Conservation (phyloP, 1,284 basidiomycete genomes). For the Leccinum fallax region DNA sequence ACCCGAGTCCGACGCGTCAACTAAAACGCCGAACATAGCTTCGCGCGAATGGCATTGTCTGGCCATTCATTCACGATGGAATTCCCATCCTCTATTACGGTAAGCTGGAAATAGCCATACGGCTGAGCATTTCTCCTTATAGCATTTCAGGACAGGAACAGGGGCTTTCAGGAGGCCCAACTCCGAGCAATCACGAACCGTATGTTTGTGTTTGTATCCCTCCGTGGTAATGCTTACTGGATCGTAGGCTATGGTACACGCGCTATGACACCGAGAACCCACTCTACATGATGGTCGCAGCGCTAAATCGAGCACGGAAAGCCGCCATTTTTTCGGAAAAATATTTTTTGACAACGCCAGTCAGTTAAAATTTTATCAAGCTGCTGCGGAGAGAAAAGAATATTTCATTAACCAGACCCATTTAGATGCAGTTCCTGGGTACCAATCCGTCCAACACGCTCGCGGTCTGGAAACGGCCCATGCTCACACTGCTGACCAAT, state of each 20-base stretch:
- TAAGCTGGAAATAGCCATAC: background rate
- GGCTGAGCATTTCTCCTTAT: background rate
- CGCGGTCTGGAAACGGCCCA: slow-evolving; percentile 62
- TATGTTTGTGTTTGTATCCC: slow-evolving; percentile 9
- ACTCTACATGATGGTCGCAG: slow-evolving; percentile 52
- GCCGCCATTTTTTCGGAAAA: slow-evolving; percentile 48
- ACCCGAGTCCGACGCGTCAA: slow-evolving; percentile 16
- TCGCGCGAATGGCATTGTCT: slow-evolving; percentile 50
- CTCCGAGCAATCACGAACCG: slow-evolving; percentile 67
- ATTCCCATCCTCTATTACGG: slow-evolving; percentile 76
- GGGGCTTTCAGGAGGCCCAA: slow-evolving; percentile 53
- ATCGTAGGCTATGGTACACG: slow-evolving; percentile 57
- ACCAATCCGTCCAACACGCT: slow-evolving; percentile 48
- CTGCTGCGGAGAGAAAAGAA: background rate
- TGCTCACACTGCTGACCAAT: slow-evolving; percentile 71
- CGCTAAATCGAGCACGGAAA: slow-evolving; percentile 64
- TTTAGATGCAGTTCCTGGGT: slow-evolving; percentile 50
- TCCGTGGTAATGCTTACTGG: slow-evolving; percentile 1
- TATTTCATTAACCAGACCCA: background rate
- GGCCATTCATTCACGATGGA: slow-evolving; percentile 57
- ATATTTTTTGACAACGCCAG: slow-evolving; percentile 56
- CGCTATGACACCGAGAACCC: slow-evolving; percentile 52
- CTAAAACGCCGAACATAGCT: slow-evolving; percentile 36
- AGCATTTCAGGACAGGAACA: slow-evolving; percentile 54
- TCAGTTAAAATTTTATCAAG: slow-evolving; percentile 29